phyloP scores from a whole-genome alignment of 805 yeast genomes.

The Saccharomyces mikatae region DNA sequence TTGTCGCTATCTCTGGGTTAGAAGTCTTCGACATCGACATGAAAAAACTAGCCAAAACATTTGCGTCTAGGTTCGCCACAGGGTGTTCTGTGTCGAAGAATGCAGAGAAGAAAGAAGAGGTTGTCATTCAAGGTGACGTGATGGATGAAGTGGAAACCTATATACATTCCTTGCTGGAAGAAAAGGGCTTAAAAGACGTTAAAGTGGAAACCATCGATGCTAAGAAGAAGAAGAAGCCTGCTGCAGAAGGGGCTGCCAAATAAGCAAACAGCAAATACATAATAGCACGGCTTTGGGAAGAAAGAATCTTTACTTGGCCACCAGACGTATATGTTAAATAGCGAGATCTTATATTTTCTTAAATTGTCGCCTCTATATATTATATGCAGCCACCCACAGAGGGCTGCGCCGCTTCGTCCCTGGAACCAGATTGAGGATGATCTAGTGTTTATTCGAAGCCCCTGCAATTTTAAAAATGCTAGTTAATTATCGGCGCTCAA shows the following conservation, averaged over 20 bases:
- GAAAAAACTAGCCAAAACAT: slow-evolving; percentile 85
- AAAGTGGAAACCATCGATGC: slow-evolving; percentile 87
- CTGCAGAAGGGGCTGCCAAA: slow-evolving; percentile 11
- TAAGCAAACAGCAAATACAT: background rate
- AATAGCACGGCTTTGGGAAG: background rate
- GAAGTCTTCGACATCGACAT: slow-evolving; percentile 84
- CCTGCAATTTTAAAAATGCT: background rate
- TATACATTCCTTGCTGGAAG: slow-evolving; percentile 60
- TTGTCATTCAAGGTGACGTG: slow-evolving; percentile 90
- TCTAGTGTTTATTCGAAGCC: too few species aligned
- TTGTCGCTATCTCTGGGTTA: slow-evolving; percentile 77
- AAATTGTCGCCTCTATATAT: background rate
- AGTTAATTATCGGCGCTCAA: background rate
- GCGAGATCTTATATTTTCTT: too few species aligned
- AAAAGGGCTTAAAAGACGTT: slow-evolving; percentile 74
- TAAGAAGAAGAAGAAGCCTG: slow-evolving; percentile 58
- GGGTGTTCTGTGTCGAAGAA: slow-evolving; percentile 89
- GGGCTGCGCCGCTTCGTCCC: background rate
- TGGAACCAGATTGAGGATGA: background rate
- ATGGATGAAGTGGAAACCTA: slow-evolving; percentile 83
- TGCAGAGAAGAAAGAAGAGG: slow-evolving; percentile 86
- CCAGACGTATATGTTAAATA: background rate
- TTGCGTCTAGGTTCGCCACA: slow-evolving; percentile 90
- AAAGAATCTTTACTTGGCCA: background rate
- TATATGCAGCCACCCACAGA: background rate